phyloP scores from a whole-genome alignment of 257 asterid species.

The Capsicum rhomboideum region DNA sequence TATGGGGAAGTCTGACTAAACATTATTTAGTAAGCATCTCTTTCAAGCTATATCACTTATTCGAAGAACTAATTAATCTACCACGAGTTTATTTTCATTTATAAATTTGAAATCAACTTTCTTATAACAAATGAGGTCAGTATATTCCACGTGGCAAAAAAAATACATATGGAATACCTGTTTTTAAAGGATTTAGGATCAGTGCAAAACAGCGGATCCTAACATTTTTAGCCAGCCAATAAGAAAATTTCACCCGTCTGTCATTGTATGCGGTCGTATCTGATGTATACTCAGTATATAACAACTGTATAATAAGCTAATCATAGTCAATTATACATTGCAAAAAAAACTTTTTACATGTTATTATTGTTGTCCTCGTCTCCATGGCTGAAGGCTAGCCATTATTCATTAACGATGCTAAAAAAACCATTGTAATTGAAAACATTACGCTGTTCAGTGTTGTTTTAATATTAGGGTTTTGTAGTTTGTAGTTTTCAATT shows the following conservation, averaged over 20 bases:
- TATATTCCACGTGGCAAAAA: not conserved
- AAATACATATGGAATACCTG: not conserved
- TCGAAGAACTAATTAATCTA: not conserved
- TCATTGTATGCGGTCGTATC: too few relatives aligned
- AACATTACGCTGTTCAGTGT: not conserved
- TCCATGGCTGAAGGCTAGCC: too few relatives aligned
- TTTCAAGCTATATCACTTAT: not conserved
- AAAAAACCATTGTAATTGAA: not conserved
- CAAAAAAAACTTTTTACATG: too few relatives aligned
- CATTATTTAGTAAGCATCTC: not conserved
- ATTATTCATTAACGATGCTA: too few relatives aligned
- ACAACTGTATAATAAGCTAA: not conserved
- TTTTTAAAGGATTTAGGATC: not conserved
- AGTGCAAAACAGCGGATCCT: not conserved
- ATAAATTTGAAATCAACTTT: not conserved
- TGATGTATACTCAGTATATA: too few relatives aligned
- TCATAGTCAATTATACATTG: not conserved
- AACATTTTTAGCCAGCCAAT: not conserved
- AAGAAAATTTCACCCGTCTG: too few relatives aligned
- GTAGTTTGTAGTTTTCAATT: not conserved
- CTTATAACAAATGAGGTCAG: not conserved
- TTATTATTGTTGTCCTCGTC: too few relatives aligned
- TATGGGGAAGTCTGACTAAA: too few relatives aligned
- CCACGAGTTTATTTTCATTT: not conserved
- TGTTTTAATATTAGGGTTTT: not conserved